Base-by-base conservation (phyloP, 1,284 basidiomycete genomes). In the Sphagnurus paluster region DNA sequence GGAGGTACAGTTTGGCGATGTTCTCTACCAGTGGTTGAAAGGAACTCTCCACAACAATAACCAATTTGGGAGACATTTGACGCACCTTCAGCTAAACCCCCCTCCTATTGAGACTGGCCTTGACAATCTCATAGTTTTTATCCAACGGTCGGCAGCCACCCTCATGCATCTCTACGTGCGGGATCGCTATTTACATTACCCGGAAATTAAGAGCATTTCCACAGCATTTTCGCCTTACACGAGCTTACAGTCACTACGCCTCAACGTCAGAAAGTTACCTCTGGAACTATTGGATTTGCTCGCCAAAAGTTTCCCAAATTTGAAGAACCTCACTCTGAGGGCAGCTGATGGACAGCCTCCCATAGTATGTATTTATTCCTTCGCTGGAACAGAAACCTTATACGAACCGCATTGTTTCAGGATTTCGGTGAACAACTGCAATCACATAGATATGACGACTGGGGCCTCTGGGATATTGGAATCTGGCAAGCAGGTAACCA, bases 31-130 rank as follows among this genome's bases (percentile, higher is more conserved):
- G 13, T 74, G 71, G 68, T 58, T 74, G 23, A 17, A 38, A 1
- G 39, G 50, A 2, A 55, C 54, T 11, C 53, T 66, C 17, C 46
- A 57, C 14, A 55, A 61, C n/a, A 52, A 61, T 8, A 42, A 43
- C 7, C 45, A 53, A 11, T 63, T 71, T 28, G 46, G 56, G 2
- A 52, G 38, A 26, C 44, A 59, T n/a, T 55, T 72, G 16, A 57
- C 56, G 24, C 48, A 51, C n/a, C 53, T 75, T 16, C 64, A 71
- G 19, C 54, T 75, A 24, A 74, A 70, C 49, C 71, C 71, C 5
- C 70, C 70, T 1, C 56, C 56, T 21, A 56, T 60, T 23, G 37
- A 48, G n/a, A 48, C 36, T 34, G 70, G 69, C 0, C 63, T 71
- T 24, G 56, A 67, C 28, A 58, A 62, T 2, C 57, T 72, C 13